phyloP scores from a whole-genome alignment of 2,329 filamentous ascomycete species.

The Pseudofabraea citricarpa region DNA sequence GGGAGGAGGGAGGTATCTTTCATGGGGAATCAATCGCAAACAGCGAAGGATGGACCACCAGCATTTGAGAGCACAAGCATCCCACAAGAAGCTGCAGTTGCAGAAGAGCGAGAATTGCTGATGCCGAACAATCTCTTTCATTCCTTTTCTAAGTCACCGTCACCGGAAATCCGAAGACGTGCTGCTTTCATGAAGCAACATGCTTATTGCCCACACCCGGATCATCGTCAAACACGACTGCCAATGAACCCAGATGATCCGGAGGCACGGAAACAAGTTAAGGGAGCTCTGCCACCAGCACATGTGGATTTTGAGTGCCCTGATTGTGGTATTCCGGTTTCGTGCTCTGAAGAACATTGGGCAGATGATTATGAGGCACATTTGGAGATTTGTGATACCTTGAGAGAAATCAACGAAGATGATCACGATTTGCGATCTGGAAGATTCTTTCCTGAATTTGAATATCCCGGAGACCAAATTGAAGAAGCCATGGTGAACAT shows the following conservation, averaged over 20 bases:
- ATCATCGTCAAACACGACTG: slow-evolving; percentile 71
- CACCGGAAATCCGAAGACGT: slow-evolving; percentile 79
- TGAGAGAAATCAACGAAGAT: slow-evolving; percentile 94
- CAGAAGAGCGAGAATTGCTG: slow-evolving; percentile 22
- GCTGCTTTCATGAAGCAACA: slow-evolving; percentile 91
- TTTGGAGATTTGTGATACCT: slow-evolving; percentile 83
- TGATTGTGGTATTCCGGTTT: slow-evolving; percentile 90
- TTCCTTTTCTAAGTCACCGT: slow-evolving; percentile 82
- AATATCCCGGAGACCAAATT: slow-evolving; percentile 83
- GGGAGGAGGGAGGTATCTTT: slow-evolving; percentile 18
- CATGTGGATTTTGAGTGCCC: slow-evolving; percentile 94
- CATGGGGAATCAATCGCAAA: slow-evolving; percentile 16
- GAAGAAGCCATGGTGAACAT: slow-evolving; percentile 94
- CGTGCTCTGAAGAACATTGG: slow-evolving; percentile 93
- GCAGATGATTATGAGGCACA: slow-evolving; percentile 93
- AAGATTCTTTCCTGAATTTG: slow-evolving; percentile 87
- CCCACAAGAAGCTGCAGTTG: slow-evolving; percentile 15
- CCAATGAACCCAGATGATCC: slow-evolving; percentile 60
- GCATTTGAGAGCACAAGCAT: slow-evolving; percentile 18
- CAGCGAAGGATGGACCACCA: slow-evolving; percentile 19
- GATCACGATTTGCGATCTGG: slow-evolving; percentile 92
- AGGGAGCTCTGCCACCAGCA: slow-evolving; percentile 59
- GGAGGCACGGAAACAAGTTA: slow-evolving; percentile 52
- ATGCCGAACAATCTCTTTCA: slow-evolving; percentile 83
- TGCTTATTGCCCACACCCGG: slow-evolving; percentile 87